phyloP scores from a whole-genome alignment of 2,329 filamentous ascomycete species.

The Stachybotrys chartarum region DNA sequence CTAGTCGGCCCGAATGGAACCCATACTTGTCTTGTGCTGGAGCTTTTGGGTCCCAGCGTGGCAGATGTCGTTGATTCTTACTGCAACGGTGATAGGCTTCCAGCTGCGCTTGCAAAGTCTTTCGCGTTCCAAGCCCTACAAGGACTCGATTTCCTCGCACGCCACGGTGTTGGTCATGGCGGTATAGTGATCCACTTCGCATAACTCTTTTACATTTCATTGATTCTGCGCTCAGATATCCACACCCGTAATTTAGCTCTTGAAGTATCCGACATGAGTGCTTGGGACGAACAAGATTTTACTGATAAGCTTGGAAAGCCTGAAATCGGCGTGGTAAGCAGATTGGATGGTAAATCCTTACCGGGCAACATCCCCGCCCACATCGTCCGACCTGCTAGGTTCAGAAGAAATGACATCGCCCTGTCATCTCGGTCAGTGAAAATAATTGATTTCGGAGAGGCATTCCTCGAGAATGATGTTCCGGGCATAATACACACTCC shows the following conservation, averaged over 20 bases:
- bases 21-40: slow-evolving; percentile 7
- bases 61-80: neutral
- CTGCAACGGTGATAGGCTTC: slow-evolving; percentile 6
- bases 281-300: slow-evolving; percentile 4
- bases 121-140: slow-evolving; percentile 8
- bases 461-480: slow-evolving; percentile 4
- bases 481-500: slow-evolving; percentile 9
- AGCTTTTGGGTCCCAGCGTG: slow-evolving; percentile 5
- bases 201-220: neutral
- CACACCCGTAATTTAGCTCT: slow-evolving; percentile 11
- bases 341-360: slow-evolving; percentile 1
- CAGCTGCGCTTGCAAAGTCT: slow-evolving; percentile 2
- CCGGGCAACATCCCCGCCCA: slow-evolving; percentile 2
- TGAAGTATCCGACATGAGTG: neutral
- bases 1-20: slow-evolving; percentile 5
- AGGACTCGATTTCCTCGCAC: slow-evolving; percentile 8
- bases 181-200: slow-evolving; percentile 1
- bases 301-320: slow-evolving; percentile 4
- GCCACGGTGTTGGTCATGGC: slow-evolving; percentile 10
- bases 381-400: slow-evolving; percentile 6
- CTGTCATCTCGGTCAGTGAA: slow-evolving; percentile 5
- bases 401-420: neutral
- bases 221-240: slow-evolving; percentile 8
- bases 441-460: slow-evolving; percentile 14
- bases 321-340: slow-evolving; percentile 4